phyloP scores from a whole-genome alignment of 345 rosid genomes.

The Eutrema heterophyllum region DNA sequence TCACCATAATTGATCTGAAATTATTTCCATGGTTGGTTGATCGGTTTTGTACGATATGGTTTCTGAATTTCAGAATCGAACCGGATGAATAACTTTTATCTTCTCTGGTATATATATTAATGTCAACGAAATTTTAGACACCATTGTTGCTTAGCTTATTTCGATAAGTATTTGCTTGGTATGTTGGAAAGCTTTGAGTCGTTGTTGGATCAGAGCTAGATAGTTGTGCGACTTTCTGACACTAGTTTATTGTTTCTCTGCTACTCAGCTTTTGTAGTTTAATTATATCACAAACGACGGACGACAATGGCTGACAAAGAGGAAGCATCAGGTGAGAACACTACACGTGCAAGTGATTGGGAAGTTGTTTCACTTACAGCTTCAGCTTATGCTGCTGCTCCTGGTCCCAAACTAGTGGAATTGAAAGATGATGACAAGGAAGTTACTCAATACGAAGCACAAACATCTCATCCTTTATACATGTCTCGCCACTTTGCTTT shows the following conservation, averaged over 20 bases:
- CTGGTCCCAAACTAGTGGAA: constrained; percentile 53
- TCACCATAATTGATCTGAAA: neutral
- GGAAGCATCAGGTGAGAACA: constrained; percentile 37
- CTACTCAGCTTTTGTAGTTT: neutral
- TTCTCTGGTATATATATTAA: neutral
- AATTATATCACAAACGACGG: neutral
- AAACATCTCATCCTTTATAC: constrained; percentile 63
- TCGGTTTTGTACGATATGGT: neutral
- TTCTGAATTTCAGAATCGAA: neutral
- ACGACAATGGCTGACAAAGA: constrained; percentile 51
- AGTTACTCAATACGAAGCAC: constrained; percentile 30
- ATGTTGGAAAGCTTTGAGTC: neutral
- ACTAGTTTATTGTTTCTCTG: neutral
- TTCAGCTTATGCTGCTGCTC: constrained; percentile 87
- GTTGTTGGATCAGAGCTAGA: neutral
- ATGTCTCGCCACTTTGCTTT: constrained; percentile 80
- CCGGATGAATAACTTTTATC: neutral
- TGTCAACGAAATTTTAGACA: neutral
- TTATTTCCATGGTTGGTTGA: neutral
- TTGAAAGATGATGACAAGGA: constrained; percentile 35
- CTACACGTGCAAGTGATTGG: constrained; percentile 67
- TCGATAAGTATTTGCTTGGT: neutral
- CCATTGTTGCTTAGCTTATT: neutral
- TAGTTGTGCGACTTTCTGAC: neutral
- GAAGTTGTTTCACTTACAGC: constrained; percentile 92